Evolutionary conservation across 2,329 filamentous ascomycete species (phyloP).

Genomic region (Cryphonectria japonica): DNA sequence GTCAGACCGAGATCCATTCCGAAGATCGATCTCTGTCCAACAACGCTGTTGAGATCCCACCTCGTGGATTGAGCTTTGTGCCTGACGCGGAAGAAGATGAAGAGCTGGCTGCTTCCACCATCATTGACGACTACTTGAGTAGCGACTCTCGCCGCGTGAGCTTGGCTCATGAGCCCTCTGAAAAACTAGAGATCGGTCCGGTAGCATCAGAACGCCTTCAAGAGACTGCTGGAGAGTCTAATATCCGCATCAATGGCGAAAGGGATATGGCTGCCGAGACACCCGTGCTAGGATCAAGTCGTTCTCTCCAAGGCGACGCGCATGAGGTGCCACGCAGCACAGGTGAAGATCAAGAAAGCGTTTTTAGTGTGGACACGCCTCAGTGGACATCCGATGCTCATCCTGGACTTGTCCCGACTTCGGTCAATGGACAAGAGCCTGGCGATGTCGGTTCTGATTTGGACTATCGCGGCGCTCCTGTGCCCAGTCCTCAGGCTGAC

Average conservation of each 20-base stretch:
- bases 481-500: background rate
- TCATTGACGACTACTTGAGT: conserved; percentile 3
- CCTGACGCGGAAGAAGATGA: background rate
- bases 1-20: background rate
- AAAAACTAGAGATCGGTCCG: background rate
- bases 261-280: background rate
- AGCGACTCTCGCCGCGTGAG: background rate
- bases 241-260: background rate
- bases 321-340: background rate
- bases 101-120: background rate
- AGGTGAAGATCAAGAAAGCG: background rate
- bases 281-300: background rate
- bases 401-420: background rate
- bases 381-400: background rate
- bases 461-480: background rate
- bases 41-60: background rate
- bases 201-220: background rate
- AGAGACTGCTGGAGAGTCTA: too few species aligned
- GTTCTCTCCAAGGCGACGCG: background rate
- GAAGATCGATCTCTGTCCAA: background rate
- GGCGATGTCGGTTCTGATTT: background rate
- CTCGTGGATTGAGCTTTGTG: background rate
- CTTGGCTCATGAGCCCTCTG: background rate
- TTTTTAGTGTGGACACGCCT: background rate
- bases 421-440: background rate